phyloP scores from a whole-genome alignment of 495 filamentous ascomycete genomes.

The Pseudotulostoma volvatum region DNA sequence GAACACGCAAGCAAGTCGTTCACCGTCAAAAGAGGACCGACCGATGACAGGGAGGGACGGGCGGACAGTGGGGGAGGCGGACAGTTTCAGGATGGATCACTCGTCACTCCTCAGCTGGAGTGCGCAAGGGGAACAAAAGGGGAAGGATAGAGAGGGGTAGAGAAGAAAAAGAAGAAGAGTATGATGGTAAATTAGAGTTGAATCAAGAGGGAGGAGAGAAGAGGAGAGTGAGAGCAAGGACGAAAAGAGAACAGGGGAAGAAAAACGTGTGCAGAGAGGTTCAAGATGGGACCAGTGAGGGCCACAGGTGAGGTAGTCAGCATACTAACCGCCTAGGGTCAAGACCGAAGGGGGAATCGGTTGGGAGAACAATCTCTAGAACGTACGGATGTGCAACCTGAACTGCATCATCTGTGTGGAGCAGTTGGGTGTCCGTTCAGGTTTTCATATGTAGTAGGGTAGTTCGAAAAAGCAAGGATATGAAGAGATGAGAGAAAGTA shows the following conservation, averaged over 20 bases:
- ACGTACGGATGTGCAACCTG: too few relatives aligned
- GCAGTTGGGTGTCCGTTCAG: background rate
- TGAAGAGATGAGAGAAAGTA: too few relatives aligned
- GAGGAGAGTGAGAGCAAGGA: slow-evolving; percentile 3
- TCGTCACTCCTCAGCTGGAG: background rate
- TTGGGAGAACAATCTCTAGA: too few relatives aligned
- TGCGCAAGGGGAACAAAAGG: slow-evolving; percentile 4
- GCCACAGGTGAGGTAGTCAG: background rate
- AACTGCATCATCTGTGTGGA: background rate
- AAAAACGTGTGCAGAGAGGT: background rate
- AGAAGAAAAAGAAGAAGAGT: slow-evolving; percentile 4
- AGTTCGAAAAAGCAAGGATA: too few relatives aligned
- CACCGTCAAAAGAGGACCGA: too few relatives aligned
- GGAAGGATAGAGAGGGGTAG: slow-evolving; percentile 8
- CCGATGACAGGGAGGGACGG: slow-evolving; percentile 4
- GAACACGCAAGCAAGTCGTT: too few relatives aligned
- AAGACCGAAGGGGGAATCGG: too few relatives aligned
- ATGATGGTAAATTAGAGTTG: slow-evolving; percentile 1
- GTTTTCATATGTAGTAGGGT: too few relatives aligned
- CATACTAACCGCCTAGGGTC: background rate
- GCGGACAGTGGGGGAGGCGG: slow-evolving; percentile 5
- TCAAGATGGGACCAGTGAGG: background rate
- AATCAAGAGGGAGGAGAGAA: slow-evolving; percentile 2
- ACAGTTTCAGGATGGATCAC: background rate
- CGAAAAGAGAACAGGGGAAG: slow-evolving; percentile 1